Evolutionary conservation across 768 basidiomycete genomes (phyloP), one percentile per base, ranked within the genome.

Genomic region (Cystobasidium onofrii): DNA sequence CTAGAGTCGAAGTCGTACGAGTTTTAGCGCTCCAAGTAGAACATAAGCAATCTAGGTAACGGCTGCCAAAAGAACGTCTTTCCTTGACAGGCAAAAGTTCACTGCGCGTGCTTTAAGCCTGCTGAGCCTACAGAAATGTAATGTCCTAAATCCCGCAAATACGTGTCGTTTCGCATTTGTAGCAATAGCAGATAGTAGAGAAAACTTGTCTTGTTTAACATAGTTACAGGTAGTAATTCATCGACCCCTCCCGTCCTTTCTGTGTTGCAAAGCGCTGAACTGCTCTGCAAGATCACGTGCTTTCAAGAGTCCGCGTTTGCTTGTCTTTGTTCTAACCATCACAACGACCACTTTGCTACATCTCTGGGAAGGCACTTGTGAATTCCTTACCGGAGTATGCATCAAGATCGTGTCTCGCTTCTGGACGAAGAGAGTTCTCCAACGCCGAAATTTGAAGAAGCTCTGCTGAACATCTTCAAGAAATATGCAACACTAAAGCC

Each of bases 391-490:
- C n/a, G n/a, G n/a, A n/a, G n/a, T 17, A 60, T 60, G 57, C 27
- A 13, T 2, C 57, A 64, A 46, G 34, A 27, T n/a, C 7, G 63
- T 3, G 63, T 25, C 1, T 3, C 13, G 9, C 63, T 64, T 27
- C 33, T 64, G 12, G 63, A 64, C 25, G 63, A 64, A 27, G 63
- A 64, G 34, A 29, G 23, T 46, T 31, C 63, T 12, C 9, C 41
- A 23, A 64, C 63, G 6, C 63, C 43, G 6, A 27, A 43, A 36
- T 46, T 64, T 23, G 63, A 64, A 25, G 9, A 34, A 25, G 39
- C 27, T 27, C 63, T 64, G 10, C n/a, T 39, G 63, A 10, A 64
- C 31, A 64, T 64, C 34, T 64, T 64, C 63, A 39, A 41, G 36
- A 64, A 64, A 46, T 64, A 64, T 46, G 63, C 63, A 3, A 64